Base-by-base conservation (phyloP, 768 basidiomycete species). In the Leccinum olivaceopallidum region DNA sequence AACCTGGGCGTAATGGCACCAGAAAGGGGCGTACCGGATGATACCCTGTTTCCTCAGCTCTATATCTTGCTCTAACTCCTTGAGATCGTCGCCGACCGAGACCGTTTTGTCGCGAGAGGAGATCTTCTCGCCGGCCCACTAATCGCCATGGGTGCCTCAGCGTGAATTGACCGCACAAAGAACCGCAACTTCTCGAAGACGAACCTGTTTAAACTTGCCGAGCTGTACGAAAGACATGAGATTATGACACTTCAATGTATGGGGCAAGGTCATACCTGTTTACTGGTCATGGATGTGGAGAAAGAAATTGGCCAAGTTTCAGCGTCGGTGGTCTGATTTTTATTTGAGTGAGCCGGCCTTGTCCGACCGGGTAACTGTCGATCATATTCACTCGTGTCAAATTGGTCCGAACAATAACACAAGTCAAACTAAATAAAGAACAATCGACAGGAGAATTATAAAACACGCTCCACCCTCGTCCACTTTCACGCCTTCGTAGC, bases 101-200 rank as follows among this genome's bases (percentile, higher is more conserved):
- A 83, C 75, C 2, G 90, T 87, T 80, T 90, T 95, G 71, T 94
- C 91, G 63, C 88, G 84, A 26, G 88, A 83, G 44, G 90, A 87
- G 56, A 97, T 92, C 66, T 91, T 89, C 76, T 95, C 93, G 47
- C 90, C 92, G 6, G 91, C 92, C 90, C 92, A 92, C 90, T 95
- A 67, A 18, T 53, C 10, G 5, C 44, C n/a, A 47, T 47, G 16
- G 20, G 20, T 61, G 70, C 67, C 75, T 67, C 69, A 67, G 55
- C 56, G 36, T 56, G 37, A 49, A 57, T 37, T 22, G 14, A 58
- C 39, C 30, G 12, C 39, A 57, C 37, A 54, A 57, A 52, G 26
- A 48, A 60, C 32, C 52, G 44, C 61, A 42, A 22, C 10, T 16
- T 56, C 54, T 58, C 32, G 13, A 48, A 32, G 3, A 69, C 80